Base-by-base conservation (phyloP, 768 basidiomycete genomes). In the Arthromyces matolae region DNA sequence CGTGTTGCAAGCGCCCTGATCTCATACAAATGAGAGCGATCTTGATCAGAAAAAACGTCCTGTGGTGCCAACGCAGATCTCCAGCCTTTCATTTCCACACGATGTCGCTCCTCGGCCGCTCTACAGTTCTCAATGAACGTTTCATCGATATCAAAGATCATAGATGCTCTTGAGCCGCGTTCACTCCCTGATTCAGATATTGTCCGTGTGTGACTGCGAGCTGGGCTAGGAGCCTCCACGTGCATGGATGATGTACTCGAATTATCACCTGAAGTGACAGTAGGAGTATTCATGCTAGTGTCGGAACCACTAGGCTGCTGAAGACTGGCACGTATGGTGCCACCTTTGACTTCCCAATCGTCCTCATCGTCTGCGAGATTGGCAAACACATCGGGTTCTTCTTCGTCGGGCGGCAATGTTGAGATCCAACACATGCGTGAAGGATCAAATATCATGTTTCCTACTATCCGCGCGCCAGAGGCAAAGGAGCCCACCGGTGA, bases 361-460 rank as follows among this genome's bases (percentile, higher is more conserved):
- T 90, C 86, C 62, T 94, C 93, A 57, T 95, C 94, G 54, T 95
- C 93, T 2, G 86, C 89, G 23, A 93, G 78, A 55, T 90, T 87
- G 37, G 89, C 91, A 64, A 96, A 95, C n/a, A 93, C 88, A 62
- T 97, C 93, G 6, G 90, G 89, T 62, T 97, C 93, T 32, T 94
- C 91, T 60, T 95, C 90, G 48, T 93, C 93, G 18, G 87, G 84
- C 5, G 84, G 77, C 32, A 91, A 65, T 50, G 83, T 83, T 47
- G 90, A 89, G 67, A 98, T 79, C 93, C 93, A 97, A 61, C 92
- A 90, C 93, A 97, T 97, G 20, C 83, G 83, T 34, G 80, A 61
- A 1, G 96, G 94, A 69, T 99, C 94, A 60, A 99, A 98, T 29
- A 92, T 82, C 95, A 99, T 99, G 73, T 93, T 92, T 36, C 96